Conservation (phyloP, 2,329 filamentous ascomycete species). For the Hypoxylon sp. region DNA sequence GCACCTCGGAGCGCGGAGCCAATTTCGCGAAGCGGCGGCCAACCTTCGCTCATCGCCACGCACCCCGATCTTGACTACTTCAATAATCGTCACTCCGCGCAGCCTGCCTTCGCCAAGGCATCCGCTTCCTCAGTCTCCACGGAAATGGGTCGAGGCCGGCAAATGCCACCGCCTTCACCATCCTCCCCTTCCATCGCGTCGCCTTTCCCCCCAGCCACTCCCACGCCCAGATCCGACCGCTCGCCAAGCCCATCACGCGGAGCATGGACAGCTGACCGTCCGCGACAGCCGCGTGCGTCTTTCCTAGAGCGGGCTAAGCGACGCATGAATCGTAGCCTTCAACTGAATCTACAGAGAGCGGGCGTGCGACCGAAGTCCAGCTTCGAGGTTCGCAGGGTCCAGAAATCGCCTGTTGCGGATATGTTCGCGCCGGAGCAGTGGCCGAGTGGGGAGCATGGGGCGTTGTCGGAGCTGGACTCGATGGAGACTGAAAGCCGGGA, state of each 20-base stretch:
- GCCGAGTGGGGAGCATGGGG: too few relatives aligned
- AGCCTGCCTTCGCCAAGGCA: neutral
- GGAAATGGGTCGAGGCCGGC: neutral
- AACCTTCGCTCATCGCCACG: conserved; percentile 1
- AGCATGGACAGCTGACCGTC: conserved; percentile 33
- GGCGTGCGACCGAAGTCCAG: conserved; percentile 30
- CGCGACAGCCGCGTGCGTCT: conserved; percentile 31
- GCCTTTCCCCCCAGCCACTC: neutral
- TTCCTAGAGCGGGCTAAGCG: conserved; percentile 40
- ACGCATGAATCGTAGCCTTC: conserved; percentile 18
- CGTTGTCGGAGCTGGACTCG: neutral
- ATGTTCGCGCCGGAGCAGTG: conserved; percentile 4
- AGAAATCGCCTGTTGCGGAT: conserved; percentile 31
- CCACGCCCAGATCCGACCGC: conserved; percentile 4
- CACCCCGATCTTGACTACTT: neutral
- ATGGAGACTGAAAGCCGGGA: neutral
- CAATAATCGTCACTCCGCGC: neutral
- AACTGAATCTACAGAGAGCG: conserved; percentile 35
- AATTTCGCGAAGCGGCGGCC: conserved; percentile 3
- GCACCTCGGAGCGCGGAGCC: neutral
- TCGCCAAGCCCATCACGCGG: conserved; percentile 33
- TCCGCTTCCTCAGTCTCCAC: neutral
- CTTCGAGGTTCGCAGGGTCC: conserved; percentile 42
- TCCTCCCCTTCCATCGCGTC: neutral
- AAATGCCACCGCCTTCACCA: neutral